Percentiles rank a stretch among this genome's conserved stretches.
Conservation (phyloP, 1,284 basidiomycete species). For the Cutaneotrichosporon sp. region DNA sequence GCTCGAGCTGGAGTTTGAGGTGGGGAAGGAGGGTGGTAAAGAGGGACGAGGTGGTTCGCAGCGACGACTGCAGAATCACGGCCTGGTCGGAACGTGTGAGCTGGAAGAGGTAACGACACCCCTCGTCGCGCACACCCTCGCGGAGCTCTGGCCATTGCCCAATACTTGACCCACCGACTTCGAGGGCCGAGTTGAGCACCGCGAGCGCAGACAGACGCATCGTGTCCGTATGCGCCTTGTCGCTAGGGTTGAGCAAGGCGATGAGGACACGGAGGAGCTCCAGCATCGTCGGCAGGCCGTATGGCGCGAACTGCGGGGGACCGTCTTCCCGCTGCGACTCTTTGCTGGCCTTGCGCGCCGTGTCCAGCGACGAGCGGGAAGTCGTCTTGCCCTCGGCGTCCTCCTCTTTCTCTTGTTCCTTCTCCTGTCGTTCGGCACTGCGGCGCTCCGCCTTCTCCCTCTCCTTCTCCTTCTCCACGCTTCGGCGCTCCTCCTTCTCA, state of each 20-base stretch:
- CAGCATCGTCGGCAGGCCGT: conserved; percentile 87
- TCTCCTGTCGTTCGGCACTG: conserved; percentile 6
- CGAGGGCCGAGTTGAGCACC: conserved; percentile 85
- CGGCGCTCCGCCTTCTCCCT: conserved; percentile 17
- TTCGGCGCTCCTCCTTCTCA: neutral
- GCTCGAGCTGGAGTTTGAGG: conserved; percentile 94
- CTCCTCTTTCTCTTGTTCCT: conserved; percentile 11
- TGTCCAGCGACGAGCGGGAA: neutral
- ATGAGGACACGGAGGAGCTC: conserved; percentile 93
- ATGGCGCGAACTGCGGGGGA: conserved; percentile 55
- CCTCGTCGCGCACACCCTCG: conserved; percentile 64
- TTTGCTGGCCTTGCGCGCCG: neutral
- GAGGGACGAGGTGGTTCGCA: conserved; percentile 83
- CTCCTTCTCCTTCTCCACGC: neutral
- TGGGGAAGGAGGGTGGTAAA: conserved; percentile 83
- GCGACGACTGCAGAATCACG: conserved; percentile 71
- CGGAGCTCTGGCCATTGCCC: conserved; percentile 59
- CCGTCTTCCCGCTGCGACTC: conserved; percentile 6
- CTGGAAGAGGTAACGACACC: conserved; percentile 93
- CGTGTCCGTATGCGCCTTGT: conserved; percentile 93
- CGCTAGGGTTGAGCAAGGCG: conserved; percentile 90
- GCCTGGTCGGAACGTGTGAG: conserved; percentile 85
- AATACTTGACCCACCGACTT: conserved; percentile 75
- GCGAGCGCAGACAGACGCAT: conserved; percentile 86
- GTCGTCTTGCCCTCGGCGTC: conserved; percentile 9